These are phyloP conservation scores for Mortierella sp. DNA, from an alignment of 371 early-diverging fungal species.

Conservation along the genomic window DNA sequence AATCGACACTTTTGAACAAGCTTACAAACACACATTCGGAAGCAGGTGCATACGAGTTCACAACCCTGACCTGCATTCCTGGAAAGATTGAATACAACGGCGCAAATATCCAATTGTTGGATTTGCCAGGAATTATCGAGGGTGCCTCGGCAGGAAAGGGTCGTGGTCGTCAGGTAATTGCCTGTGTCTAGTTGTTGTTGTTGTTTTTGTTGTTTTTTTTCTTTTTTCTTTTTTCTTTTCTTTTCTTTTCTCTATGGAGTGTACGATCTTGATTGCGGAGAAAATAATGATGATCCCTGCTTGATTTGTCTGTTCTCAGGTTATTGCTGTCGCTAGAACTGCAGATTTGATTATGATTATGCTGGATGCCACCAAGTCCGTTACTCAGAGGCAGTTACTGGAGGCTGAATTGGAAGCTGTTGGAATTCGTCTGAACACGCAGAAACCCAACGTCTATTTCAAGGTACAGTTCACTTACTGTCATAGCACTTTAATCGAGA, in stretches of 20 bases:
- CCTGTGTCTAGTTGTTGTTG: background rate
- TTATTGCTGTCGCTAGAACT: slow-evolving; percentile 96
- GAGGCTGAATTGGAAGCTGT: slow-evolving; percentile 99
- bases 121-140: slow-evolving; percentile 96
- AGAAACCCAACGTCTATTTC: slow-evolving; percentile 95
- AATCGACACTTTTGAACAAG: slow-evolving; percentile 96
- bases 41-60: slow-evolving; percentile 98
- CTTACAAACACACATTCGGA: slow-evolving; percentile 96
- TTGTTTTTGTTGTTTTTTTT: background rate
- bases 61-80: slow-evolving; percentile 98
- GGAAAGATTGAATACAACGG: slow-evolving; percentile 99
- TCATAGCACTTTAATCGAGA: background rate
- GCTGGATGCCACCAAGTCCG: slow-evolving; percentile 97
- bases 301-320: slow-evolving; percentile 19
- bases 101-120: slow-evolving; percentile 96
- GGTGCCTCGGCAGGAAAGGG: slow-evolving; percentile 99
- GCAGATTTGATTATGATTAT: slow-evolving; percentile 98
- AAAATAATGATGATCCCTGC: background rate
- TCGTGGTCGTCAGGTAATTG: slow-evolving; percentile 95
- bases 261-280: background rate
- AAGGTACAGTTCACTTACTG: slow-evolving; percentile 65
- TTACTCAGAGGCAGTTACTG: slow-evolving; percentile 85
- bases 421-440: slow-evolving; percentile 96
- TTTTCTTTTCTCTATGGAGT: background rate
- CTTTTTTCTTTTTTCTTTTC: background rate